These are phyloP conservation scores for Ganoderma boninense DNA, from an alignment of 1,284 basidiomycete species.

Conservation along the genomic window DNA sequence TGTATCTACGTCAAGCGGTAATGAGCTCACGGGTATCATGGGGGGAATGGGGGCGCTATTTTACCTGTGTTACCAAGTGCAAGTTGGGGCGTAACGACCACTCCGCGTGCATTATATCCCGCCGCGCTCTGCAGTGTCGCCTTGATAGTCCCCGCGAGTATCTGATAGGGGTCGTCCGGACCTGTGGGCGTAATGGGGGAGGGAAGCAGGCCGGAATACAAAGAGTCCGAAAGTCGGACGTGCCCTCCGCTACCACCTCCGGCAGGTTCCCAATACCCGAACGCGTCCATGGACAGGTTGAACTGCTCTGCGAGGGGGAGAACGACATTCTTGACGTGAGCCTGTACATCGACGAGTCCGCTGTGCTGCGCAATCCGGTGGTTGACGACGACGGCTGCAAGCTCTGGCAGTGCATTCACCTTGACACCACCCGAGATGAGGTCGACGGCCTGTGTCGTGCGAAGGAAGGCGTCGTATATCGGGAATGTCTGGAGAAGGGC, in stretches of 20 bases:
- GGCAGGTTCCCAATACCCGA: conserved; percentile 46
- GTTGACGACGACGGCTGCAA: conserved; percentile 59
- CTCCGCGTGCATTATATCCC: conserved; percentile 39
- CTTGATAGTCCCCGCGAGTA: conserved; percentile 60
- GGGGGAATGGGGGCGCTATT: not conserved
- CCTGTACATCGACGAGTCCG: conserved; percentile 51
- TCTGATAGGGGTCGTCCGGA: conserved; percentile 52
- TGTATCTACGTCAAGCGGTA: conserved; percentile 43
- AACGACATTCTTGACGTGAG: conserved; percentile 50
- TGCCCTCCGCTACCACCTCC: conserved; percentile 36
- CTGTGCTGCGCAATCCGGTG: conserved; percentile 58
- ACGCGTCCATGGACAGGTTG: conserved; percentile 63
- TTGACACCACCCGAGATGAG: conserved; percentile 75
- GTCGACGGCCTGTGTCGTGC: conserved; percentile 78
- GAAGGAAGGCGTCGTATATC: conserved; percentile 47
- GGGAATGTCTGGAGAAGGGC: conserved; percentile 41
- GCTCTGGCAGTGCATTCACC: conserved; percentile 60
- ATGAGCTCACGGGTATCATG: not conserved
- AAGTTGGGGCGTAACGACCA: conserved; percentile 49
- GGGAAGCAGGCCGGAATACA: conserved; percentile 55
- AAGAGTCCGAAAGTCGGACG: conserved; percentile 49
- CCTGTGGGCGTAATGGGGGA: conserved; percentile 60
- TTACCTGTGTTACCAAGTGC: conserved; percentile 47
- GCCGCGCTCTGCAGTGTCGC: conserved; percentile 41
- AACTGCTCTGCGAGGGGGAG: conserved; percentile 50